These are phyloP conservation scores for Plectranthus barbatus DNA, from an alignment of 257 asterid genomes.

Conservation along the genomic window DNA sequence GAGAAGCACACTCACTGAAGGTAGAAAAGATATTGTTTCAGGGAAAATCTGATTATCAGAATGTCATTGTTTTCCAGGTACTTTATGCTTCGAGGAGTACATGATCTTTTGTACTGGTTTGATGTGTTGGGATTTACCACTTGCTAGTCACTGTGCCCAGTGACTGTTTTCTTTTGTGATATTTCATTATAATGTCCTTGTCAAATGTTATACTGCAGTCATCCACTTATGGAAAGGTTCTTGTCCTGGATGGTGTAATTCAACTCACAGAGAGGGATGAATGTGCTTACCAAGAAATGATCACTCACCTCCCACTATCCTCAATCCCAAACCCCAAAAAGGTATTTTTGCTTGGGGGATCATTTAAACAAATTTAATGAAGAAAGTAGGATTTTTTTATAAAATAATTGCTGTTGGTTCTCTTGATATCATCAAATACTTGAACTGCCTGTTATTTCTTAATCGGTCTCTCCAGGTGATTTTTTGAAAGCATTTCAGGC, in stretches of 20 bases:
- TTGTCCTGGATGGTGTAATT: constrained; percentile 94
- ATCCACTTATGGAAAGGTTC: constrained; percentile 89
- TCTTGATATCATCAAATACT: background rate
- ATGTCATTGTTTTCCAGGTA: constrained; percentile 94
- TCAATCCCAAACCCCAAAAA: constrained; percentile 85
- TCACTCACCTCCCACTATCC: constrained; percentile 87
- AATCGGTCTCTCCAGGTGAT: background rate
- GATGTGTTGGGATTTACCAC: background rate
- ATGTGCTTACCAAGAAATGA: constrained; percentile 99
- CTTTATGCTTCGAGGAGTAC: constrained; percentile 1
- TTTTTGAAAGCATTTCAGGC: background rate
- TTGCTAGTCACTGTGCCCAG: background rate
- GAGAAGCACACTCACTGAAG: constrained; percentile 97
- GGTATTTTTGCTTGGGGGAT: constrained; percentile 26
- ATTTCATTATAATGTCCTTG: constrained; percentile 12
- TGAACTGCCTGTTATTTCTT: background rate
- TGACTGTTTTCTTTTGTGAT: background rate
- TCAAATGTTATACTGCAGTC: constrained; percentile 47
- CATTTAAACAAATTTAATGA: background rate
- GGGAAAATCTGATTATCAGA: constrained; percentile 90
- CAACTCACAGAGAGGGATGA: constrained; percentile 98
- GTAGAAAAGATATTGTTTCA: constrained; percentile 74
- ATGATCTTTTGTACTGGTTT: background rate
- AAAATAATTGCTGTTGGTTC: background rate
- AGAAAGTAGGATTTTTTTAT: background rate